Evolutionary conservation across 495 filamentous ascomycete species (phyloP).

Genomic region (Lindgomyces ingoldianus): DNA sequence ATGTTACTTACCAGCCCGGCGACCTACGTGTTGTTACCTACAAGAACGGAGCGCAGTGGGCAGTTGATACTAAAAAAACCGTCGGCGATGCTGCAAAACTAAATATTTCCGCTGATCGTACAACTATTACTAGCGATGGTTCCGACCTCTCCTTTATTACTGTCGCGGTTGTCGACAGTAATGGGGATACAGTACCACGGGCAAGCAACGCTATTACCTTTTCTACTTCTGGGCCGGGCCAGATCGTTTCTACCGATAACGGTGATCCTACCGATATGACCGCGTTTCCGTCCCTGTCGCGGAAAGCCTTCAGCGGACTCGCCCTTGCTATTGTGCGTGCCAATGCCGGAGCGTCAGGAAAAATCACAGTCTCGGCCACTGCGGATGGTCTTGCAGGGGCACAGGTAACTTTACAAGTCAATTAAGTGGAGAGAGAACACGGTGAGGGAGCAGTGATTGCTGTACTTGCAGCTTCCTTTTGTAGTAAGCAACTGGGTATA

Average conservation of each 20-base stretch:
- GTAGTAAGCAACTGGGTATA: too few species aligned
- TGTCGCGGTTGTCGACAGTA: constrained; percentile 48
- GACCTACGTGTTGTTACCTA: constrained; percentile 50
- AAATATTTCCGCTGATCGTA: constrained; percentile 44
- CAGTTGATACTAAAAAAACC: constrained; percentile 45
- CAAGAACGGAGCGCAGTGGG: constrained; percentile 49
- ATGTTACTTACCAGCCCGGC: constrained; percentile 49
- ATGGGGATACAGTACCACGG: constrained; percentile 45
- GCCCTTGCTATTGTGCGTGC: constrained; percentile 49
- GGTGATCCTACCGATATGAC: constrained; percentile 51
- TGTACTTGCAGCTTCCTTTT: too few species aligned
- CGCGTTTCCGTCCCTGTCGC: constrained; percentile 46
- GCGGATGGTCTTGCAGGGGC: constrained; percentile 41
- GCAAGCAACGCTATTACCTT: constrained; percentile 49
- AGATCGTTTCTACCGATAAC: constrained; percentile 53
- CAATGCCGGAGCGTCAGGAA: constrained; percentile 39
- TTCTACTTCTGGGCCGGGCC: constrained; percentile 45
- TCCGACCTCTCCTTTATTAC: constrained; percentile 50
- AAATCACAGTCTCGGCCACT: constrained; percentile 44
- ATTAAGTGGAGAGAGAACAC: too few species aligned
- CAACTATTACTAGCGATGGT: constrained; percentile 46
- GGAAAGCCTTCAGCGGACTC: constrained; percentile 51
- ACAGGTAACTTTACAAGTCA: too few species aligned
- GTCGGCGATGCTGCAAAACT: constrained; percentile 42
- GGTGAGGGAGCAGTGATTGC: too few species aligned